phyloP scores from a whole-genome alignment of 768 basidiomycete species.

The Trametes meyenii region DNA sequence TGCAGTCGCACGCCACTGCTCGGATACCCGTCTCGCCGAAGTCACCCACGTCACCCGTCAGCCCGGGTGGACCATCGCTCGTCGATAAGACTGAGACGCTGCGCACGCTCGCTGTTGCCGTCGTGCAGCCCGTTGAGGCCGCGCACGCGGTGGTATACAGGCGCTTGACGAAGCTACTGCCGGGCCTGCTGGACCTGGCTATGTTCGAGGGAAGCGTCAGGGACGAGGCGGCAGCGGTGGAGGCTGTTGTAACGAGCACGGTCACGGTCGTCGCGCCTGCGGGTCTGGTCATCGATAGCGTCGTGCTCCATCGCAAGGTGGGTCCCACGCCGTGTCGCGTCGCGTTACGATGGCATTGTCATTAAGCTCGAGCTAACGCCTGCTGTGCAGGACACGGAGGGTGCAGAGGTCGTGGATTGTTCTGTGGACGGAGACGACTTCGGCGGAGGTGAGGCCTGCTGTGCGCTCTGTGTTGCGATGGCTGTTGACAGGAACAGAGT shows the following conservation, averaged over 20 bases:
- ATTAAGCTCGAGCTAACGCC: background rate
- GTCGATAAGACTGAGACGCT: conserved; percentile 58
- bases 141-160: conserved; percentile 58
- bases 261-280: conserved; percentile 20
- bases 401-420: conserved; percentile 53
- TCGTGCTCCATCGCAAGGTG: conserved; percentile 54
- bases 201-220: conserved; percentile 57
- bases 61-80: conserved; percentile 34
- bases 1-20: conserved; percentile 56
- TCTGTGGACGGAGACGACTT: conserved; percentile 50
- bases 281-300: conserved; percentile 51
- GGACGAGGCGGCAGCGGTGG: conserved; percentile 54
- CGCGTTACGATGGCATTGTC: background rate
- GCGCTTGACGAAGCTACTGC: conserved; percentile 43
- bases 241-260: conserved; percentile 29
- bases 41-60: conserved; percentile 21
- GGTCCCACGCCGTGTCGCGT: conserved; percentile 17
- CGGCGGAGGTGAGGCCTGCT: conserved; percentile 45
- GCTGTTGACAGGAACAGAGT: conserved; percentile 45
- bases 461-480: background rate
- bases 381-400: conserved; percentile 42
- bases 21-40: conserved; percentile 16
- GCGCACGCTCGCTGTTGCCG: conserved; percentile 67
- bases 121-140: conserved; percentile 61
- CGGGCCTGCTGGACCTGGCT: conserved; percentile 53